These are phyloP conservation scores for Corymbia calophylla DNA, from an alignment of 441 rosid genomes.

Conservation along the genomic window DNA sequence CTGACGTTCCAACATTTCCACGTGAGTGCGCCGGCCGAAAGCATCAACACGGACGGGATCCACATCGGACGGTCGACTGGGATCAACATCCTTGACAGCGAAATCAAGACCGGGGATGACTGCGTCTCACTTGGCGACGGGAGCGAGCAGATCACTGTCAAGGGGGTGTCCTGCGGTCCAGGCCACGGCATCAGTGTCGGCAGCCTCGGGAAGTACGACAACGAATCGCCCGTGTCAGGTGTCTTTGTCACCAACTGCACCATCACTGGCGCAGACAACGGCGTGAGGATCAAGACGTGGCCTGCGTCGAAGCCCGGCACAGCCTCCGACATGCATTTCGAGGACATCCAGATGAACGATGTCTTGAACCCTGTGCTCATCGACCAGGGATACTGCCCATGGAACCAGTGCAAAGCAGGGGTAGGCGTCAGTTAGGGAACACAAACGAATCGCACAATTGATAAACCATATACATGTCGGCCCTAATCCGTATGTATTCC, in stretches of 20 bases:
- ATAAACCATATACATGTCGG: not conserved
- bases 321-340: not conserved
- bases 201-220: not conserved
- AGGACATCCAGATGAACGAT: not conserved
- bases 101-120: not conserved
- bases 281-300: slow-evolving; percentile 1
- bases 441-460: not conserved
- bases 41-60: slow-evolving; percentile 14
- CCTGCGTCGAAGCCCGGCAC: not conserved
- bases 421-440: not conserved
- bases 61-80: not conserved
- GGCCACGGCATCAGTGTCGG: slow-evolving; percentile 4
- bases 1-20: not conserved
- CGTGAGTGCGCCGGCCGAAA: slow-evolving; percentile 17
- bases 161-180: not conserved
- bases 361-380: not conserved
- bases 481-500: not conserved
- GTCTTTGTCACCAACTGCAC: slow-evolving; percentile 1
- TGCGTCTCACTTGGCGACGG: not conserved
- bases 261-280: not conserved
- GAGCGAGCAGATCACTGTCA: not conserved
- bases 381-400: not conserved
- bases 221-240: not conserved
- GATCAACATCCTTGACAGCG: not conserved
- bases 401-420: not conserved